phyloP scores from a whole-genome alignment of 345 rosid genomes.

The Linum usitatissimum region DNA sequence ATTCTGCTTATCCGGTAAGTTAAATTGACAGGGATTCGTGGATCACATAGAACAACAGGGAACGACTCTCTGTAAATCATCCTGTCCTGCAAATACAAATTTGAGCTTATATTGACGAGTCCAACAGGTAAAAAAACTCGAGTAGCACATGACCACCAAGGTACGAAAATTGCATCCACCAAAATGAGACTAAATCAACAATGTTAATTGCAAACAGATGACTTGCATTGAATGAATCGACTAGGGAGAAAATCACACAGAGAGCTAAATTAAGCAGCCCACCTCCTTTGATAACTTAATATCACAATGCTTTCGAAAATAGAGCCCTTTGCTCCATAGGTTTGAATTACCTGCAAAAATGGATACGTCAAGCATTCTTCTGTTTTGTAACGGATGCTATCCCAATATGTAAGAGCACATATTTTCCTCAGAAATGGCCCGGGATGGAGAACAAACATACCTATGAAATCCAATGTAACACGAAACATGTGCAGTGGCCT shows the following conservation, averaged over 20 bases:
- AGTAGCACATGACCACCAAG: neutral
- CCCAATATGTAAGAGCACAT: neutral
- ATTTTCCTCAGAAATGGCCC: neutral
- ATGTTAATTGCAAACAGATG: neutral
- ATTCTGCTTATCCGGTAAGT: conserved; percentile 54
- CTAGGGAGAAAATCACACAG: neutral
- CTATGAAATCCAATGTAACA: conserved; percentile 55
- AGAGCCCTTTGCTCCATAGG: conserved; percentile 70
- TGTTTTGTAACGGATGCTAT: neutral
- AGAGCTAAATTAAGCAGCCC: conserved; percentile 12
- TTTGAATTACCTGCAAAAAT: conserved; percentile 53
- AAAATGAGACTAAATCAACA: no score
- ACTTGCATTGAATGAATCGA: neutral
- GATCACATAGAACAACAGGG: conserved; percentile 57
- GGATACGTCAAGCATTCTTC: conserved; percentile 6
- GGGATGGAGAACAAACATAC: conserved; percentile 31
- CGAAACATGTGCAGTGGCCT: conserved; percentile 69
- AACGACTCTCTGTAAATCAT: conserved; percentile 35
- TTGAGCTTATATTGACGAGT: conserved; percentile 5
- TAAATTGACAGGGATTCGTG: conserved; percentile 44
- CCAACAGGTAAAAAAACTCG: neutral
- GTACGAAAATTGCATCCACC: neutral
- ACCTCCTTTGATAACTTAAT: conserved; percentile 57
- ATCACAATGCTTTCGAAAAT: conserved; percentile 24
- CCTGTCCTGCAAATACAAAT: conserved; percentile 44